phyloP scores from a whole-genome alignment of 2,329 filamentous ascomycete genomes.

The Daldinia sp. region DNA sequence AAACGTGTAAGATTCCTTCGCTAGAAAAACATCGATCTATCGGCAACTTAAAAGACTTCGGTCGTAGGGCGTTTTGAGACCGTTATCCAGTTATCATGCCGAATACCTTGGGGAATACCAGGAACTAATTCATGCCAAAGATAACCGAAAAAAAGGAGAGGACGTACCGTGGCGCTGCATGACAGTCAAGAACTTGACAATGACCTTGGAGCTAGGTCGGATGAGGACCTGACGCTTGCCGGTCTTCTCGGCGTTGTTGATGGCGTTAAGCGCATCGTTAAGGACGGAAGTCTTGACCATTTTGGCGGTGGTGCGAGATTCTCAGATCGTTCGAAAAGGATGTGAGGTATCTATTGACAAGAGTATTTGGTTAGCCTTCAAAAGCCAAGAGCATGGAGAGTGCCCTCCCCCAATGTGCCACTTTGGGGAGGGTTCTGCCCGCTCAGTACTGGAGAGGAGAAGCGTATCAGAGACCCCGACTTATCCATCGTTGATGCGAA shows the following conservation, averaged over 20 bases:
- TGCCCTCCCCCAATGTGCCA: constrained; percentile 65
- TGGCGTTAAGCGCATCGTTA: constrained; percentile 98
- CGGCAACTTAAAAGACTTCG: constrained; percentile 99
- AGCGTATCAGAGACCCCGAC: constrained; percentile 66
- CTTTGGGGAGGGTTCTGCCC: constrained; percentile 75
- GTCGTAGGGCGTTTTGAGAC: constrained; percentile 83
- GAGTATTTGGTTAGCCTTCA: constrained; percentile 69
- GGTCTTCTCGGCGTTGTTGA: constrained; percentile 99
- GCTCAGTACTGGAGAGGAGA: constrained; percentile 74
- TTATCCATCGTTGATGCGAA: constrained; percentile 39
- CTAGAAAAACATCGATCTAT: constrained; percentile 79
- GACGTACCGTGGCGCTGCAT: constrained; percentile 99
- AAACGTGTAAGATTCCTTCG: constrained; percentile 97
- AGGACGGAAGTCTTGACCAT: constrained; percentile 99
- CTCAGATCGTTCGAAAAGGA: constrained; percentile 73
- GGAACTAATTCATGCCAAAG: background rate
- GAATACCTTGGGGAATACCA: constrained; percentile 61
- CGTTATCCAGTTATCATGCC: constrained; percentile 99
- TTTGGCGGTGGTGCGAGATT: constrained; percentile 83
- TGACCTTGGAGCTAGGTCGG: constrained; percentile 98
- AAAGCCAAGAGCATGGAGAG: constrained; percentile 75
- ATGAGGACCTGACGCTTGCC: constrained; percentile 99
- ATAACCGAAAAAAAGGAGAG: constrained; percentile 30
- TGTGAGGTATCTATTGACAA: constrained; percentile 72
- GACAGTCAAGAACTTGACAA: constrained; percentile 98